A percentile compares a stretch with the other conserved stretches of the same genome.
Evolutionary conservation across 768 basidiomycete species (phyloP).

Genomic region (Tricholoma furcatifolium): DNA sequence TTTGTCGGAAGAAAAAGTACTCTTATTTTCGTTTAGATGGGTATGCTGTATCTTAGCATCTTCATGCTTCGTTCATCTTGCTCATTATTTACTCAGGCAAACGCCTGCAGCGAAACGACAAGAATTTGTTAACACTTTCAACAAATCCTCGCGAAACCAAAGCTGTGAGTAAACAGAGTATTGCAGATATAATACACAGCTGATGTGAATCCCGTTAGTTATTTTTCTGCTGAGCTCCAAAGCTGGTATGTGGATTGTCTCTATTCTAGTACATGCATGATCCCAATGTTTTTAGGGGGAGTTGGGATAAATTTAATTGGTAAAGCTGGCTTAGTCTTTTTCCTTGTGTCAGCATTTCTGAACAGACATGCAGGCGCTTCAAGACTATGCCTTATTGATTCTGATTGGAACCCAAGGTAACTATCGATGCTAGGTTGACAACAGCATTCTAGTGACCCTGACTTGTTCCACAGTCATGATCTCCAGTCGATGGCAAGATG

Average conservation of each 20-base stretch:
- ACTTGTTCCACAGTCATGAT: constrained; percentile 60
- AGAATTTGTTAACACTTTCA: constrained; percentile 87
- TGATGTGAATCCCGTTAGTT: constrained; percentile 43
- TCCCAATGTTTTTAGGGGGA: constrained; percentile 52
- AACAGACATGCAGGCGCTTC: constrained; percentile 55
- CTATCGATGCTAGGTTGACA: neutral
- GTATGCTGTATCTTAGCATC: constrained; percentile 31
- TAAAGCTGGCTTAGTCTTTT: constrained; percentile 15
- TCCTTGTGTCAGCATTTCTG: neutral
- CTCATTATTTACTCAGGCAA: constrained; percentile 44
- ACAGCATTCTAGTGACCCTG: neutral
- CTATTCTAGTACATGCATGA: neutral
- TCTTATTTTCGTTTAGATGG: constrained; percentile 88
- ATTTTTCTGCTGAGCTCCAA: constrained; percentile 93
- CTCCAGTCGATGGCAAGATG: constrained; percentile 97
- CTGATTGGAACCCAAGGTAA: constrained; percentile 93
- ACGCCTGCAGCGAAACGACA: constrained; percentile 77
- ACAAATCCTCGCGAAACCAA: constrained; percentile 66
- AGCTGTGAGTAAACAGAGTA: constrained; percentile 54
- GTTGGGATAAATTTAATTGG: constrained; percentile 93
- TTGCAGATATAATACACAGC: neutral
- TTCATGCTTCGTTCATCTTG: neutral
- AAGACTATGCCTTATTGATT: constrained; percentile 81
- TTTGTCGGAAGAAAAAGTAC: constrained; percentile 75
- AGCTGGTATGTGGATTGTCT: constrained; percentile 43